phyloP scores from a whole-genome alignment of 169 alveolate genomes.

The Cryptosporidium bovis region DNA sequence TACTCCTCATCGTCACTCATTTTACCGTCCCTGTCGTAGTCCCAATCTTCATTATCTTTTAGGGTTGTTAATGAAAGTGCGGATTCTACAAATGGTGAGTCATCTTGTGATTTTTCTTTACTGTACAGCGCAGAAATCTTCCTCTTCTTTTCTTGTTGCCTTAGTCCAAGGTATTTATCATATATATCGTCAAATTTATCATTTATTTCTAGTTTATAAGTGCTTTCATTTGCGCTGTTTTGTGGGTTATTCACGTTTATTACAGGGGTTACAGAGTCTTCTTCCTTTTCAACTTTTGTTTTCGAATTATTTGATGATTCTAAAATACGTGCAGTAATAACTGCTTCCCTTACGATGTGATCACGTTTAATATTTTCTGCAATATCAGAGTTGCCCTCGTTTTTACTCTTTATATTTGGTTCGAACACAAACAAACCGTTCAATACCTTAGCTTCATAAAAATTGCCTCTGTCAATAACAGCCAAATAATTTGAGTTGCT shows the following conservation, averaged over 20 bases:
- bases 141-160: slow-evolving; percentile 68
- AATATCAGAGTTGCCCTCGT: slow-evolving; percentile 57
- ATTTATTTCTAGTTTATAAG: slow-evolving; percentile 9
- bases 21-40: slow-evolving; percentile 68
- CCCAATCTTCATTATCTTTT: slow-evolving; percentile 47
- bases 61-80: slow-evolving; percentile 69
- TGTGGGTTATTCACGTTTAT: background rate
- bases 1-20: slow-evolving; percentile 73
- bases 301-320: slow-evolving; percentile 46
- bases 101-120: slow-evolving; percentile 34
- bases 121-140: slow-evolving; percentile 39
- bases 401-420: slow-evolving; percentile 42
- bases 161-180: slow-evolving; percentile 56
- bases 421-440: slow-evolving; percentile 54
- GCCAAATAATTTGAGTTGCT: slow-evolving; percentile 28
- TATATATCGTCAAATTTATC: slow-evolving; percentile 65
- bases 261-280: background rate
- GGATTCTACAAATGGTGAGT: slow-evolving; percentile 36
- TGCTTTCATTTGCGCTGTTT: background rate
- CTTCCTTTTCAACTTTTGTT: slow-evolving; percentile 53
- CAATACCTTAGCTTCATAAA: slow-evolving; percentile 24
- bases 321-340: slow-evolving; percentile 46
- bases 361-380: slow-evolving; percentile 69
- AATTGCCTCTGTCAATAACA: slow-evolving; percentile 55
- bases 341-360: slow-evolving; percentile 66